Percentiles rank a stretch among this genome's conserved stretches.
Conservation (phyloP, 306 rosid genomes). For the Glycine soja region DNA sequence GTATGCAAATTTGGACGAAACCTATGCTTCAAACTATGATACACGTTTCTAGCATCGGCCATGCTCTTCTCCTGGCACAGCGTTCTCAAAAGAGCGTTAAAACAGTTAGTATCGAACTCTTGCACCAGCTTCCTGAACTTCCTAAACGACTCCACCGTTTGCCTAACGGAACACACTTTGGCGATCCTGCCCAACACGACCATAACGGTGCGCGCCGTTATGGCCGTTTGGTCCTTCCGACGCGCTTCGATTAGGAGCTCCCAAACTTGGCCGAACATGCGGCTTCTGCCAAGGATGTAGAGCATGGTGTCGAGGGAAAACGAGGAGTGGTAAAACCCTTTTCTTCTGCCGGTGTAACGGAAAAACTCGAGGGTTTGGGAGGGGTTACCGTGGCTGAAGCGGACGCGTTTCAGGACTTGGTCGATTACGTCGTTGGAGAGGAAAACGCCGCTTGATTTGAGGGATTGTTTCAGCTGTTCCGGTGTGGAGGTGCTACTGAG, state of each 20-base stretch:
- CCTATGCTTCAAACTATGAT: constrained; percentile 71
- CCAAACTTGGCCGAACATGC: constrained; percentile 70
- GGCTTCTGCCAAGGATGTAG: constrained; percentile 75
- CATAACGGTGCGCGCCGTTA: constrained; percentile 77
- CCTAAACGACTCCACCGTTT: constrained; percentile 79
- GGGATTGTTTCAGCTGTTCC: constrained; percentile 52
- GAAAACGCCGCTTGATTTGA: constrained; percentile 69
- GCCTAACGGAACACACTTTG: constrained; percentile 80
- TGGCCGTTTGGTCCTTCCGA: constrained; percentile 55
- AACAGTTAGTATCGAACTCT: constrained; percentile 63
- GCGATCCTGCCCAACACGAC: constrained; percentile 79
- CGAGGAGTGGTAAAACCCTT: constrained; percentile 78
- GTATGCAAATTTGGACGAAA: constrained; percentile 81
- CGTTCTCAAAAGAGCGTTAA: constrained; percentile 82
- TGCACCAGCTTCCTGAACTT: constrained; percentile 77
- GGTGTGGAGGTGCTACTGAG: constrained; percentile 56
- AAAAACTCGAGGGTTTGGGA: constrained; percentile 77
- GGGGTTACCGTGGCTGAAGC: constrained; percentile 88
- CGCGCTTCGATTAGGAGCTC: constrained; percentile 61
- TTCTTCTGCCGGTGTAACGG: constrained; percentile 63
- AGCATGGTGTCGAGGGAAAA: constrained; percentile 84
- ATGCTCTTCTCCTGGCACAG: constrained; percentile 94
- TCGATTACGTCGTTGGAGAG: constrained; percentile 82
- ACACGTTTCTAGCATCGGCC: constrained; percentile 90
- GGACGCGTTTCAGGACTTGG: constrained; percentile 72